Evolutionary conservation across 768 basidiomycete species (phyloP), one percentile per base, ranked within the genome.

Genomic region (Dioszegia crocea): DNA sequence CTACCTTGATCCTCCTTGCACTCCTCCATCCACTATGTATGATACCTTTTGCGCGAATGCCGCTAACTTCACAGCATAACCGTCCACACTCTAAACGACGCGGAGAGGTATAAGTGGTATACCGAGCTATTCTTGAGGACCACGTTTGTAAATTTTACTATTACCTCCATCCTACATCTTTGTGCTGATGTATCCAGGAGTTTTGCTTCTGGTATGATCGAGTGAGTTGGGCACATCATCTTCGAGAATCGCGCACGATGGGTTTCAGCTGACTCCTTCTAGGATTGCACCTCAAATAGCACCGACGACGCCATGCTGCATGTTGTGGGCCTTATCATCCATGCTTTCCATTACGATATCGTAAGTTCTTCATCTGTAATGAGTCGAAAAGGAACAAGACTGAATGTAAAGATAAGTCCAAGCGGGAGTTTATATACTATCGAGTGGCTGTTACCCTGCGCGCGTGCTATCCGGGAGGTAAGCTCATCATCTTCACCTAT

Each of bases 141-240:
- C 4, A 29, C 48, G 6, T 60, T 21, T 23, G 59, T 60, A 21
- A 47, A 44, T 39, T 33, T 14, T 6, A 33, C n/a, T n/a, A n/a
- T n/a, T n/a, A n/a, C n/a, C n/a, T n/a, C n/a, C n/a, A n/a, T n/a
- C n/a, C n/a, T n/a, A n/a, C n/a, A n/a, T n/a, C n/a, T n/a, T n/a
- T n/a, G n/a, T 4, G 19, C 30, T 27, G 33, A 21, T 47, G 31
- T 24, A 1, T 16, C 23, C 45, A 60, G 59, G 52, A 60, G 29
- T 60, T 48, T 17, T 54, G 59, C 24, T 60, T 60, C 51, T 60
- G 59, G 59, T 50, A 39, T 36, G 59, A 60, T 17, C 27, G 59
- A 16, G 59, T 55, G 24, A 33, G 52, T 26, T 21, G 12, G n/a
- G n/a, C n/a, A n/a, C n/a, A n/a, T n/a, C n/a, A n/a, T n/a, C n/a